Evolutionary conservation across 805 yeast genomes (phyloP).

Genomic region (Kockiozyma suomiensis): DNA sequence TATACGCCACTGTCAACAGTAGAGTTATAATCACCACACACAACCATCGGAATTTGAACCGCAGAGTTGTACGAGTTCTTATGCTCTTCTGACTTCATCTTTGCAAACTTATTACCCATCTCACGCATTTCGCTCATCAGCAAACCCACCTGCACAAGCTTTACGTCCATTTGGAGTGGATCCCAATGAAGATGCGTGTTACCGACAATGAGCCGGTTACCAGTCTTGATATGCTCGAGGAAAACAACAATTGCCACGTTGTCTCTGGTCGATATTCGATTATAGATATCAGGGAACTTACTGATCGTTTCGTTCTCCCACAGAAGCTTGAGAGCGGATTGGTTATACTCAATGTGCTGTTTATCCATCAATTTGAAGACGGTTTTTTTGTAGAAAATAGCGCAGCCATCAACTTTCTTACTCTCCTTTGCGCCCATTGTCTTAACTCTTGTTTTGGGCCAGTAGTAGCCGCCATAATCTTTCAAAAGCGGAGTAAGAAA

Average conservation of each 20-base stretch:
- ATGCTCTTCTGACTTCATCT: slow-evolving; percentile 9
- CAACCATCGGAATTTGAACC: slow-evolving; percentile 68
- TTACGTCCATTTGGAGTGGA: slow-evolving; percentile 93
- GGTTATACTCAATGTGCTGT: slow-evolving; percentile 77
- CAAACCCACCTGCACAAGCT: slow-evolving; percentile 92
- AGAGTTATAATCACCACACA: slow-evolving; percentile 97
- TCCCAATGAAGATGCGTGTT: slow-evolving; percentile 99
- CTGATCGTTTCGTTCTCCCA: slow-evolving; percentile 67
- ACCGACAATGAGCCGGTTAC: slow-evolving; percentile 71
- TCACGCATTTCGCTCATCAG: slow-evolving; percentile 82
- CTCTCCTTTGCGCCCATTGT: slow-evolving; percentile 71
- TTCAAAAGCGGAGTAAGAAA: slow-evolving; percentile 80
- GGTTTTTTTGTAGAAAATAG: slow-evolving; percentile 75
- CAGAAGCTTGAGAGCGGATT: slow-evolving; percentile 40
- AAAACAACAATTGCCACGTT: slow-evolving; percentile 80
- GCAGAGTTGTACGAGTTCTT: slow-evolving; percentile 48
- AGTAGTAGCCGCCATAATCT: slow-evolving; percentile 82
- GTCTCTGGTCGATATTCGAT: slow-evolving; percentile 94
- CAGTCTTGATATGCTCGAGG: slow-evolving; percentile 71
- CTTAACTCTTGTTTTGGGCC: slow-evolving; percentile 87
- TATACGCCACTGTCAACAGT: slow-evolving; percentile 86
- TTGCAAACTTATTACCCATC: slow-evolving; percentile 54
- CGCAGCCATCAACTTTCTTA: slow-evolving; percentile 96
- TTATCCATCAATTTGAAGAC: slow-evolving; percentile 73
- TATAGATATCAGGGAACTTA: slow-evolving; percentile 91